These are phyloP conservation scores for Lactarius sp. DNA, from an alignment of 768 basidiomycete species.

Conservation along the genomic window DNA sequence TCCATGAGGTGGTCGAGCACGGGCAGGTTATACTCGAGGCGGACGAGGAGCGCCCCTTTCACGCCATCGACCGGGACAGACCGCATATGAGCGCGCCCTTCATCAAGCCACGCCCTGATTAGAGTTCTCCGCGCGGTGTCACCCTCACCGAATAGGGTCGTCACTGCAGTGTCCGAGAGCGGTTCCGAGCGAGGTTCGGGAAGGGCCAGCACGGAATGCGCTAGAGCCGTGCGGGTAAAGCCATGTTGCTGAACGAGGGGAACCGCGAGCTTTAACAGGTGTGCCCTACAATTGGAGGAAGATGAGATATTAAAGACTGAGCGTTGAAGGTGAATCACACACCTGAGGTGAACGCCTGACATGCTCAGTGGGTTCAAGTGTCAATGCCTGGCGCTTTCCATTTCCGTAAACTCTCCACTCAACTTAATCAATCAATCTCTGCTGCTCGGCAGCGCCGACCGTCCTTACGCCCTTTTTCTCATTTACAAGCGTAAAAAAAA, in stretches of 20 bases:
- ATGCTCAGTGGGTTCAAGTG: not conserved
- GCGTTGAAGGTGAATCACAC: not conserved
- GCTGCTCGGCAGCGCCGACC: constrained; percentile 25
- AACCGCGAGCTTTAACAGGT: constrained; percentile 55
- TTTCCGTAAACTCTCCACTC: not conserved
- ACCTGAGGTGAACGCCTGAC: constrained; percentile 15
- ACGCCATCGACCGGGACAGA: constrained; percentile 33
- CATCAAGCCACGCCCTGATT: constrained; percentile 69
- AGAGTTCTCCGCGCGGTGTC: constrained; percentile 60
- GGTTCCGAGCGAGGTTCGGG: constrained; percentile 50
- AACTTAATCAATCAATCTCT: constrained; percentile 8
- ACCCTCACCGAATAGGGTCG: constrained; percentile 67
- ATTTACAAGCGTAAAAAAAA: constrained; percentile 2
- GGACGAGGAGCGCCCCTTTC: constrained; percentile 47
- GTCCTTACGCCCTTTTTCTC: constrained; percentile 22
- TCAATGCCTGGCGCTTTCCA: constrained; percentile 4
- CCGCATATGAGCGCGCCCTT: constrained; percentile 53
- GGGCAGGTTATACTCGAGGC: constrained; percentile 63
- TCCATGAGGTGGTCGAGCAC: constrained; percentile 63
- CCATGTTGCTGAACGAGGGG: constrained; percentile 64
- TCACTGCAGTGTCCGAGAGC: constrained; percentile 64
- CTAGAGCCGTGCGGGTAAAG: constrained; percentile 67
- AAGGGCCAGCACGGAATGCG: constrained; percentile 56
- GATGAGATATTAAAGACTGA: not conserved
- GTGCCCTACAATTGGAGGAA: constrained; percentile 6